These are phyloP conservation scores for Apocynum venetum DNA, from an alignment of 257 asterid genomes.

Conservation along the genomic window DNA sequence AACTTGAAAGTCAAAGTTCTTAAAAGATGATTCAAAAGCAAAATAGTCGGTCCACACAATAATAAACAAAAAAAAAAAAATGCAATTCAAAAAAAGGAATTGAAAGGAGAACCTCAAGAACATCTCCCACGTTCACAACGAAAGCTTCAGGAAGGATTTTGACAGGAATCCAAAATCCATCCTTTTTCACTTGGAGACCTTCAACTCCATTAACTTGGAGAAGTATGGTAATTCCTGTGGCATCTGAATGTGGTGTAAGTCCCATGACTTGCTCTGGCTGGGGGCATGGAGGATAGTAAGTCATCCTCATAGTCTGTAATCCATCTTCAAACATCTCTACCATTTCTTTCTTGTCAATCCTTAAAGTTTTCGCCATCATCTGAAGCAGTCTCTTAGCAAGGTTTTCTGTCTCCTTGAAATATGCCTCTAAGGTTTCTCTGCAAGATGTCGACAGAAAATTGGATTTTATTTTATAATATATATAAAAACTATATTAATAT, in stretches of 20 bases:
- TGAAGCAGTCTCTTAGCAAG: slow-evolving; percentile 26
- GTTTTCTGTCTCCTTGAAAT: slow-evolving; percentile 39
- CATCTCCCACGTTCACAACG: slow-evolving; percentile 63
- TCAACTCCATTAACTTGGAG: slow-evolving; percentile 59
- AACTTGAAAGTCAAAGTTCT: no score
- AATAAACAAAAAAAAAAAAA: neutral
- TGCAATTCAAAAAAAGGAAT: slow-evolving; percentile 3
- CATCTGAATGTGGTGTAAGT: slow-evolving; percentile 62
- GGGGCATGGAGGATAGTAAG: slow-evolving; percentile 63
- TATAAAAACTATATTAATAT: no score
- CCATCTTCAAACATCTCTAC: slow-evolving; percentile 54
- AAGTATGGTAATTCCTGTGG: slow-evolving; percentile 47
- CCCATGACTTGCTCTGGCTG: slow-evolving; percentile 50
- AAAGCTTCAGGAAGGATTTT: slow-evolving; percentile 44
- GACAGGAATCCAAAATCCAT: slow-evolving; percentile 64
- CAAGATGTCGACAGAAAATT: neutral
- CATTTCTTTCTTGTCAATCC: slow-evolving; percentile 29
- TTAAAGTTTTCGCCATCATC: slow-evolving; percentile 33
- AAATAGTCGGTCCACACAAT: neutral
- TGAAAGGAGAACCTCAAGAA: slow-evolving; percentile 32
- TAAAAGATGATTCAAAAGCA: no score
- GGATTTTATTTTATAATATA: no score
- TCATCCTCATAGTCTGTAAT: slow-evolving; percentile 56
- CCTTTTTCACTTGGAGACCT: slow-evolving; percentile 60
- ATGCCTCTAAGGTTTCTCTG: slow-evolving; percentile 58